Evolutionary conservation across 1,284 basidiomycete genomes (phyloP).

Genomic region (Ceratobasidium sp.): DNA sequence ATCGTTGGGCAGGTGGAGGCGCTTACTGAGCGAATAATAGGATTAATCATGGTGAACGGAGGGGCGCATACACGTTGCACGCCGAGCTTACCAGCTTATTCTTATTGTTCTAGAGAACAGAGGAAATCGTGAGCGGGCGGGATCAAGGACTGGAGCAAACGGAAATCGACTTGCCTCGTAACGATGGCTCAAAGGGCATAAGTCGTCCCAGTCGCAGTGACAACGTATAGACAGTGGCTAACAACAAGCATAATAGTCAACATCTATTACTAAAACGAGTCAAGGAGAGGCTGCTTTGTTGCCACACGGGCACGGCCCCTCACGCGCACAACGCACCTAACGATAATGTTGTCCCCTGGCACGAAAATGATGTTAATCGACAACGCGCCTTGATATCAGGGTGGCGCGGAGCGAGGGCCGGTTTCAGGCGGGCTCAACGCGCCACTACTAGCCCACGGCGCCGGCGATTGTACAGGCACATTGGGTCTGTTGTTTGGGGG

Average conservation of each 20-base stretch:
- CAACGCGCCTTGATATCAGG: no score
- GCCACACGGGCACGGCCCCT: neutral
- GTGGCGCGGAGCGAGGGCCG: no score
- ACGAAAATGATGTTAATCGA: neutral
- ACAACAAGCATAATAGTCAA: neutral
- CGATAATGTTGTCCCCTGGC: neutral
- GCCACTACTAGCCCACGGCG: no score
- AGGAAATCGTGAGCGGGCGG: neutral
- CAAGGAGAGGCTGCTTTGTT: neutral
- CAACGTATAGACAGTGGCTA: neutral
- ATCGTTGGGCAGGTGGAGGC: conserved; percentile 1
- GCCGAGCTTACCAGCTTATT: neutral
- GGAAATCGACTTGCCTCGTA: neutral
- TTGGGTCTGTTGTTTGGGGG: no score
- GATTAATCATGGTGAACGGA: conserved; percentile 3
- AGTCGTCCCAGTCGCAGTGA: neutral
- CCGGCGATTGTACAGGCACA: no score
- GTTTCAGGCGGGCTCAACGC: no score
- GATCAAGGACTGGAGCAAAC: neutral
- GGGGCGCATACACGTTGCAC: neutral
- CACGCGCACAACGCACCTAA: neutral
- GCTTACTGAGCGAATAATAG: neutral
- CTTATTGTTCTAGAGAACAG: no score
- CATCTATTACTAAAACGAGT: no score
- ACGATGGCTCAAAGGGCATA: neutral